Evolutionary conservation across 768 basidiomycete species (phyloP), one percentile per base, ranked within the genome.

Genomic region (Tylopilus sp.): DNA sequence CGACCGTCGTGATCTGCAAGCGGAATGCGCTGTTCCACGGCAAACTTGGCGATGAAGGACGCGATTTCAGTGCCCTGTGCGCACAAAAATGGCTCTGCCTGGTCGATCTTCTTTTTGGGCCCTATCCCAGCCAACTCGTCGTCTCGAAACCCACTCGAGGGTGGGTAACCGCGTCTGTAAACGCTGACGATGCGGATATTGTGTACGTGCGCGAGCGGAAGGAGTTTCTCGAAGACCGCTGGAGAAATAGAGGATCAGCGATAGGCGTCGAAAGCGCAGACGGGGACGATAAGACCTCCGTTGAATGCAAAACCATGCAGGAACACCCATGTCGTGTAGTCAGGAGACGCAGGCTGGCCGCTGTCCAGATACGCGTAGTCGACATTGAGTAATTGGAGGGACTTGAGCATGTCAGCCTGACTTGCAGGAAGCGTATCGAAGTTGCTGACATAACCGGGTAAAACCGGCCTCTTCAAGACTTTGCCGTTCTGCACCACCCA

Each of bases 101-200:
- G 61, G 3, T 57, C 50, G 4, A 52, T 31, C 40, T 31, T 64
- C 52, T 62, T 64, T 25, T 44, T 44, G 4, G 3, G 12, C 3
- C 61, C 61, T 38, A 64, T 33, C 17, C 35, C 33, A 0, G 26
- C 4, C 11, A 62, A 6, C 7, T 62, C 58, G 1, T 48, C 41
- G 6, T 59, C 51, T 17, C 31, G 26, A 36, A 65, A 68, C 22
- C 48, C 33, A 18, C 66, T 65, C 17, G 66, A 65, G 17, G 66
- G 66, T 2, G 45, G 1, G 17, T 68, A 68, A 1, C 64, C 66
- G 6, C 63, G 66, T 44, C 64, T 54, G 35, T 68, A 56, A 15
- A 66, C 18, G n/a, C 57, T 54, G 44, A 65, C 47, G 30, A 66
- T 57, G 22, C 64, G 61, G 11, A 60, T 53, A 23, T 57, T 40